These are phyloP conservation scores for Heliamphora ciliata DNA, from an alignment of 179 eudicot species.

Conservation along the genomic window DNA sequence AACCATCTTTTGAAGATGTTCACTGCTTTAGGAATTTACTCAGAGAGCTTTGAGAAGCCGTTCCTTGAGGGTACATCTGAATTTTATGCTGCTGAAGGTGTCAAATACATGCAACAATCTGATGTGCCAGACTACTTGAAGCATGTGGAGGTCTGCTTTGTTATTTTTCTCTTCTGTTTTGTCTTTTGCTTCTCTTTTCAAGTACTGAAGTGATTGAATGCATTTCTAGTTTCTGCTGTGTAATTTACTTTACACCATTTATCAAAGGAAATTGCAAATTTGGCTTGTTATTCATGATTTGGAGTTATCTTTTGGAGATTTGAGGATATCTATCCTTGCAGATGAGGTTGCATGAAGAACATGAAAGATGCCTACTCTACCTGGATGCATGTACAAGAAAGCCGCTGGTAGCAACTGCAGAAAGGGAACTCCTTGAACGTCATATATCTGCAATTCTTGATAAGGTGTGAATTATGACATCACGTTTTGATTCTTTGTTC, in stretches of 20 bases:
- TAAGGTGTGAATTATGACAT: constrained; percentile 34
- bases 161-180: constrained; percentile 1
- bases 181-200: not conserved
- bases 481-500: too few species aligned
- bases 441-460: constrained; percentile 85
- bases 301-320: not conserved
- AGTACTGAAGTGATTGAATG: not conserved
- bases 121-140: constrained; percentile 96
- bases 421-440: constrained; percentile 83
- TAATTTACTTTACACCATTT: not conserved
- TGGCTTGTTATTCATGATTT: not conserved
- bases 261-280: constrained; percentile 1
- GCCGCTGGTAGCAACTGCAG: constrained; percentile 70
- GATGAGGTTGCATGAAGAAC: constrained; percentile 89
- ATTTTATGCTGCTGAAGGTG: constrained; percentile 95
- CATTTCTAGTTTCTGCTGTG: constrained; percentile 7
- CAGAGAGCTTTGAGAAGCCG: constrained; percentile 92
- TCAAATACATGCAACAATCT: constrained; percentile 84
- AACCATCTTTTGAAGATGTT: constrained; percentile 98
- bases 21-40: constrained; percentile 80
- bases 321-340: constrained; percentile 32
- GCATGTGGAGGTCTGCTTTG: constrained; percentile 76
- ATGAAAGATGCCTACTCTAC: constrained; percentile 81
- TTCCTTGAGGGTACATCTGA: constrained; percentile 83
- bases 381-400: constrained; percentile 83